Evolutionary conservation across 1,139 yeast genomes (phyloP), one percentile per base, ranked within the genome.

Genomic region (Geotrichum candidum): DNA sequence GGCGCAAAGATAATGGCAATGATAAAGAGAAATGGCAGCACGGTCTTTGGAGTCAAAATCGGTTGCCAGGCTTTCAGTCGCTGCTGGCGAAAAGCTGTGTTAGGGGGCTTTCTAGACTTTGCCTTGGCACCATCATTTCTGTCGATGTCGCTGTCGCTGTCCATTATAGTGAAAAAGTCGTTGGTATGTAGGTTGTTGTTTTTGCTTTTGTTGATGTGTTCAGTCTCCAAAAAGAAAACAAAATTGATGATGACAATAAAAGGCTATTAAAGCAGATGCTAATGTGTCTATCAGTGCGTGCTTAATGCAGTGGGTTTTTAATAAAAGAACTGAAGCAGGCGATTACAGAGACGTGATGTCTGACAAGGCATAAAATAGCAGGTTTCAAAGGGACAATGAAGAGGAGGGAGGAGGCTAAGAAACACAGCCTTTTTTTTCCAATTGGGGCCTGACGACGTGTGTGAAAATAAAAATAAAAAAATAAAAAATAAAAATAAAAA

Each of bases 1-100:
- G 97, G 96, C 18, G 92, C 89, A 71, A 92, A 89, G 13, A 94
- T 78, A n/a, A 89, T 79, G 3, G 97, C 95, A 58, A 94, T 81
- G 11, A 80, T 74, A 56, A 92, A 73, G 69, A 92, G 84, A 61
- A 92, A 72, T 1, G 97, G 97, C 63, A 94, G 83, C 52, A 92
- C 96, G 3, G 95, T 88, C 71, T 83, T 86, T 25, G 97, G 97
- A 0, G 98, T 92, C 68, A 92, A 81, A 60, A 94, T 94, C 1
- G 98, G 98, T 70, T 78, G 81, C 80, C 81, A 78, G 54, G 81
- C 80, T 68, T 78, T 78, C 61, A 78, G 73, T 18, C 81, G 74
- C 71, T 78, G 81, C 70, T 78, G 81, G 50, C 81, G 74, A 66
- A 78, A 78, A 53, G 81, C 81, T 53, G 79, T 77, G 65, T 78